Conservation (phyloP, 768 basidiomycete genomes). For the Grammothele lineata region DNA sequence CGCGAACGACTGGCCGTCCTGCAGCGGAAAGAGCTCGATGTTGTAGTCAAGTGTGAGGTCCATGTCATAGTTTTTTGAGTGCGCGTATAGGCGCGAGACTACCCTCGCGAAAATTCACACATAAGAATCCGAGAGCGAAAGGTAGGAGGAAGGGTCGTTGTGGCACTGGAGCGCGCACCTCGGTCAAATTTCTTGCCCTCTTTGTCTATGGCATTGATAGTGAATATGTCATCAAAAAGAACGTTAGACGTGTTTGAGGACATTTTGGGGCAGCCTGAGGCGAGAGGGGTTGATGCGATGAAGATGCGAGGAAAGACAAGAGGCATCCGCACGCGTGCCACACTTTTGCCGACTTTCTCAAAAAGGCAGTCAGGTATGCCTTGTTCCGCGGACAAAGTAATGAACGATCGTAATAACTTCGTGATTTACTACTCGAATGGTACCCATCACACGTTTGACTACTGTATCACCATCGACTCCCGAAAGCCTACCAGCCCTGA, state of each 20-base stretch:
- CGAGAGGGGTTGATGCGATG: background rate
- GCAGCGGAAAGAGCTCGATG: constrained; percentile 80
- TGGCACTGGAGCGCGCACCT: constrained; percentile 56
- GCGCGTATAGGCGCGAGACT: constrained; percentile 91
- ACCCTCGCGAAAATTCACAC: background rate
- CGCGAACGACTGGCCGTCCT: constrained; percentile 66
- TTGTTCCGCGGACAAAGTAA: too few species aligned
- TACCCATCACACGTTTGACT: too few species aligned
- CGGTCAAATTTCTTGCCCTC: constrained; percentile 98
- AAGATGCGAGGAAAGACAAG: background rate
- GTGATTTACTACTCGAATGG: too few species aligned
- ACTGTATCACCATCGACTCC: too few species aligned
- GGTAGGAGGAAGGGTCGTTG: background rate
- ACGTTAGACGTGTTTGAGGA: constrained; percentile 54
- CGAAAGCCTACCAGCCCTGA: constrained; percentile 24
- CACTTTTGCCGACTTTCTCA: too few species aligned
- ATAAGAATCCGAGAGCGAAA: background rate
- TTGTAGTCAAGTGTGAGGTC: constrained; percentile 92
- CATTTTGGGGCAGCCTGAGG: constrained; percentile 11
- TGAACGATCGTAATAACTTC: too few species aligned
- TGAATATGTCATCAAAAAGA: constrained; percentile 93
- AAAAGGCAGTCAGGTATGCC: too few species aligned
- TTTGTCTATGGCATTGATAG: constrained; percentile 76
- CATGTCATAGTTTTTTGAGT: constrained; percentile 91
- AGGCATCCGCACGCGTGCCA: too few species aligned